phyloP scores from a whole-genome alignment of 2,329 filamentous ascomycete species.

The Talaromyces sp. region DNA sequence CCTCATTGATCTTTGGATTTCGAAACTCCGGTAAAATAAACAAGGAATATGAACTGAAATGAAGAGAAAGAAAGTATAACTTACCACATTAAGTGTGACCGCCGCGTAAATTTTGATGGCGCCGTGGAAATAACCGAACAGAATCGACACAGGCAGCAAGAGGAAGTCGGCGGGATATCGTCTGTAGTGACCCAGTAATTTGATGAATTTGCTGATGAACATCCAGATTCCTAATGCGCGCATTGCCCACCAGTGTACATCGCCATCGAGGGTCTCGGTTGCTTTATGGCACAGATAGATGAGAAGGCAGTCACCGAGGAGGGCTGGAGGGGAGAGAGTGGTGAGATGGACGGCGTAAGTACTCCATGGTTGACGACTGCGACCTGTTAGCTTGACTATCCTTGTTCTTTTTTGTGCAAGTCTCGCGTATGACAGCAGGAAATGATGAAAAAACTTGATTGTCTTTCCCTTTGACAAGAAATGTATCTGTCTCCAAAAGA shows the following conservation, averaged over 20 bases:
- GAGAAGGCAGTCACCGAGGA: slow-evolving; percentile 71
- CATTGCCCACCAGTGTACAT: slow-evolving; percentile 55
- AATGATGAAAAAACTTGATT: not conserved
- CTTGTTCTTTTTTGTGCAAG: slow-evolving; percentile 1
- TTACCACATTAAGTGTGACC: slow-evolving; percentile 76
- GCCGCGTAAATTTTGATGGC: slow-evolving; percentile 87
- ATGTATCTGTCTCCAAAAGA: slow-evolving; percentile 19
- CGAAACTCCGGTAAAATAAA: not conserved
- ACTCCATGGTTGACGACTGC: slow-evolving; percentile 85
- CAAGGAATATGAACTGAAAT: not conserved
- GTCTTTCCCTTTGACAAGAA: not conserved
- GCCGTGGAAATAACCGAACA: slow-evolving; percentile 92
- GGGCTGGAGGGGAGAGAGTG: slow-evolving; percentile 84
- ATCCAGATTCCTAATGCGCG: slow-evolving; percentile 68
- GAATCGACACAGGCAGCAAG: slow-evolving; percentile 76
- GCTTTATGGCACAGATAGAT: slow-evolving; percentile 67
- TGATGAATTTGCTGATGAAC: slow-evolving; percentile 87
- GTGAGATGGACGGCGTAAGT: slow-evolving; percentile 90
- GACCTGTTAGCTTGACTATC: slow-evolving; percentile 26
- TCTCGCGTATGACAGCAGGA: not conserved
- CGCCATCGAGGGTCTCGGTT: slow-evolving; percentile 58
- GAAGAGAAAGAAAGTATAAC: slow-evolving; percentile 31
- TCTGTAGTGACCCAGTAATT: slow-evolving; percentile 80
- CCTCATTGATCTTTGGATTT: not conserved
- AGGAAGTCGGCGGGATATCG: slow-evolving; percentile 77